Evolutionary conservation across 2,329 filamentous ascomycete genomes (phyloP).

Genomic region (Lizonia empirigonia): DNA sequence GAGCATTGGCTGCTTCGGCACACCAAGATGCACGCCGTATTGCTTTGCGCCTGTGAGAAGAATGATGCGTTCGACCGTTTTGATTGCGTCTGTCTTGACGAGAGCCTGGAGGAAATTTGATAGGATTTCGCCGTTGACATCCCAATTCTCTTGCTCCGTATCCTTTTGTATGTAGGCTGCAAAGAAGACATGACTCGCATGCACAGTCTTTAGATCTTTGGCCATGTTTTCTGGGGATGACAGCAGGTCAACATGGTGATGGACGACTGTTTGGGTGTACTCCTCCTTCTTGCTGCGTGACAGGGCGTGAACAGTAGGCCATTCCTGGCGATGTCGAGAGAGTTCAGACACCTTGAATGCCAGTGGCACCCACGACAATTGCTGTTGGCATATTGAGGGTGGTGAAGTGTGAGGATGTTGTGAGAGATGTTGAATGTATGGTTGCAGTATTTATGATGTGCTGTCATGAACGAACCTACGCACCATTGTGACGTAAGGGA

Average conservation of each 20-base stretch:
- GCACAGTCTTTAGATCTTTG: slow-evolving; percentile 42
- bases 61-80: slow-evolving; percentile 55
- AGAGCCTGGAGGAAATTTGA: slow-evolving; percentile 57
- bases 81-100: slow-evolving; percentile 49
- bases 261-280: slow-evolving; percentile 45
- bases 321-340: slow-evolving; percentile 42
- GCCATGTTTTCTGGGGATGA: slow-evolving; percentile 46
- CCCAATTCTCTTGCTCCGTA: slow-evolving; percentile 43
- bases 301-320: slow-evolving; percentile 49
- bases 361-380: slow-evolving; percentile 42
- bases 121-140: slow-evolving; percentile 55
- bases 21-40: slow-evolving; percentile 60
- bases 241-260: slow-evolving; percentile 49
- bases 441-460: not conserved
- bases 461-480: not conserved
- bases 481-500: slow-evolving; percentile 17
- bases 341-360: slow-evolving; percentile 51
- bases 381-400: slow-evolving; percentile 35
- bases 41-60: slow-evolving; percentile 59
- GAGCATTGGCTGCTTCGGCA: slow-evolving; percentile 54
- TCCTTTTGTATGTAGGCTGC: slow-evolving; percentile 51
- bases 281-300: slow-evolving; percentile 50
- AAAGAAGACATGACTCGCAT: slow-evolving; percentile 52
- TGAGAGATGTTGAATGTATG: not conserved
- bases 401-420: not conserved